Percentiles rank a stretch among this genome's conserved stretches.
Conservation (phyloP, 768 basidiomycete genomes). For the Mycena filopes region DNA sequence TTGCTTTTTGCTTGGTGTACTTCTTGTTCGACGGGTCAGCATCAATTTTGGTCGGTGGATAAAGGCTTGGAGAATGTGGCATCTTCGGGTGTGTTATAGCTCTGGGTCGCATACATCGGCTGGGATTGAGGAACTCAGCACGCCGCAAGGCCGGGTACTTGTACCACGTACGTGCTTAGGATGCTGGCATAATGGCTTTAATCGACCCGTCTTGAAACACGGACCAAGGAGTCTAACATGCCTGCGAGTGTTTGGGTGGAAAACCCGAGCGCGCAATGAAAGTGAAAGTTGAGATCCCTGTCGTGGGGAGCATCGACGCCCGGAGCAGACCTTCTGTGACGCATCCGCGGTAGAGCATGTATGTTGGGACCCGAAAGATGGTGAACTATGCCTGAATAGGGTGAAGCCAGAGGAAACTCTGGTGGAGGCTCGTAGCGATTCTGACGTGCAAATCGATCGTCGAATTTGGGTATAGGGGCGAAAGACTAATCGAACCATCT, state of each 20-base stretch:
- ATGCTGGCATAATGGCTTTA: conserved; percentile 84
- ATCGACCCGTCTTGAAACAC: conserved; percentile 87
- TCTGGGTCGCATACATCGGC: conserved; percentile 61
- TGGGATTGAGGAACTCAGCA: conserved; percentile 74
- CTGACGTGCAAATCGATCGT: conserved; percentile 97
- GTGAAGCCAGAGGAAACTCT: conserved; percentile 96
- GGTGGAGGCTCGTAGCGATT: conserved; percentile 96
- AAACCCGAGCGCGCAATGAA: conserved; percentile 78
- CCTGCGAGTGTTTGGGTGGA: conserved; percentile 82
- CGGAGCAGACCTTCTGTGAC: conserved; percentile 78
- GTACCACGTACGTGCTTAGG: conserved; percentile 69
- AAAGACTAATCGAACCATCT: conserved; percentile 97
- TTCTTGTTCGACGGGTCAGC: conserved; percentile 71
- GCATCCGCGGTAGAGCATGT: conserved; percentile 84
- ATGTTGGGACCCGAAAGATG: conserved; percentile 92
- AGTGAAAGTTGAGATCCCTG: conserved; percentile 75
- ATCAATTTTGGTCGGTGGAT: conserved; percentile 71
- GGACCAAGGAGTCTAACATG: conserved; percentile 90
- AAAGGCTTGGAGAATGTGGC: conserved; percentile 72
- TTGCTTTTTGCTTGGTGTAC: conserved; percentile 60
- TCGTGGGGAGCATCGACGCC: conserved; percentile 79
- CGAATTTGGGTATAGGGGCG: conserved; percentile 95
- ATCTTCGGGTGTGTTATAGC: conserved; percentile 76
- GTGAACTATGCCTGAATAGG: conserved; percentile 91
- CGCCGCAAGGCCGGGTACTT: conserved; percentile 63